Evolutionary conservation across 805 yeast genomes (phyloP).

Genomic region (Starmera caribaea): DNA sequence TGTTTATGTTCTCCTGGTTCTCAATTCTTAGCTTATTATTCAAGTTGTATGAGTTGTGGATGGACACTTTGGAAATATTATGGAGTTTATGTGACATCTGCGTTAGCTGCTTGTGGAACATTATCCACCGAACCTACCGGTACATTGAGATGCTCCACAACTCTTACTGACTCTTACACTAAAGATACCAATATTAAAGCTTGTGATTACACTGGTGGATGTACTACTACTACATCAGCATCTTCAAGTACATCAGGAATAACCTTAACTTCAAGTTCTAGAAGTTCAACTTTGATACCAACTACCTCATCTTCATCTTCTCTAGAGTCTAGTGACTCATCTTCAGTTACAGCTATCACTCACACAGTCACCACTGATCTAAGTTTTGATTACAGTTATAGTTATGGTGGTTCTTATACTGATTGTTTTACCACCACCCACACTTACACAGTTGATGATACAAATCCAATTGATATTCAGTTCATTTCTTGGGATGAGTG

Average conservation of each 20-base stretch:
- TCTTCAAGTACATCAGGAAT: slow-evolving; percentile 6
- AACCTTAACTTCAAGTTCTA: not conserved
- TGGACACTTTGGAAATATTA: slow-evolving; percentile 25
- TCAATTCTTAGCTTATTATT: slow-evolving; percentile 6
- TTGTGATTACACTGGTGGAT: slow-evolving; percentile 4
- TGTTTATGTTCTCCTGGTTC: slow-evolving; percentile 10
- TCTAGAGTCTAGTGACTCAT: slow-evolving; percentile 1
- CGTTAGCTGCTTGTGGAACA: slow-evolving; percentile 15
- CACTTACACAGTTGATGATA: slow-evolving; percentile 1
- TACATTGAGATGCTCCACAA: slow-evolving; percentile 14
- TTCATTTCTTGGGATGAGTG: not conserved
- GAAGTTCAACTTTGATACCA: slow-evolving; percentile 1
- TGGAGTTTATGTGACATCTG: slow-evolving; percentile 12
- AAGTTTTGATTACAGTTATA: not conserved
- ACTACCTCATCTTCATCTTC: slow-evolving; percentile 1
- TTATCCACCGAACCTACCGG: slow-evolving; percentile 19
- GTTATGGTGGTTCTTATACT: slow-evolving; percentile 3
- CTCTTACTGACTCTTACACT: slow-evolving; percentile 4
- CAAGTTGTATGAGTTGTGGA: slow-evolving; percentile 22
- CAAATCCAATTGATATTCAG: slow-evolving; percentile 1
- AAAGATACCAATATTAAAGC: slow-evolving; percentile 4
- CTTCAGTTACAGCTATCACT: slow-evolving; percentile 2
- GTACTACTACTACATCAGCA: not conserved
- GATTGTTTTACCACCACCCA: slow-evolving; percentile 5
- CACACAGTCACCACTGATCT: slow-evolving; percentile 10